These are phyloP conservation scores for Madurella fahalii DNA, from an alignment of 2,329 filamentous ascomycete genomes.

Conservation along the genomic window DNA sequence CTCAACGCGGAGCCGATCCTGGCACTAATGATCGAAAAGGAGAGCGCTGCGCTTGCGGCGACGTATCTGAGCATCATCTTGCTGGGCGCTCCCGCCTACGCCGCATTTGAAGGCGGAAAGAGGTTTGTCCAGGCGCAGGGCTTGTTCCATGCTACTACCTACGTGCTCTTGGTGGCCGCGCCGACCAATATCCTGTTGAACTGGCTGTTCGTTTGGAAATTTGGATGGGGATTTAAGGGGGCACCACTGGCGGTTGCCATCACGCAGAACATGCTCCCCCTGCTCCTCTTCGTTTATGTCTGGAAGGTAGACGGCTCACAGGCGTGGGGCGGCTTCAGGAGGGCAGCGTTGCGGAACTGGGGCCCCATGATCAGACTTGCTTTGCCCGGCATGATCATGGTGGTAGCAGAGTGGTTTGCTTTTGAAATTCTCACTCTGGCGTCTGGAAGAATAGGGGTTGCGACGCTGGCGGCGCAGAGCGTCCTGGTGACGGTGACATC, in stretches of 20 bases:
- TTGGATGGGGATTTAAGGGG: constrained; percentile 66
- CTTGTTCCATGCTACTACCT: constrained; percentile 74
- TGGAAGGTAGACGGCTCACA: constrained; percentile 65
- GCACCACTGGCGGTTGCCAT: constrained; percentile 74
- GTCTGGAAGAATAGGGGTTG: constrained; percentile 72
- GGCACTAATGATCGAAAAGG: constrained; percentile 59
- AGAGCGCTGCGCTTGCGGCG: constrained; percentile 68
- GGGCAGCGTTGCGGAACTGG: constrained; percentile 69
- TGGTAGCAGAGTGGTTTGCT: constrained; percentile 87
- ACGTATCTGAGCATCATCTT: constrained; percentile 68
- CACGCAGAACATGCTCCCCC: constrained; percentile 69
- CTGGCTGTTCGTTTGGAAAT: constrained; percentile 72
- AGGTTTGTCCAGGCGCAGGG: constrained; percentile 80
- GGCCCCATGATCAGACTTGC: constrained; percentile 81
- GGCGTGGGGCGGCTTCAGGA: constrained; percentile 79
- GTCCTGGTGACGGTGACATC: constrained; percentile 74
- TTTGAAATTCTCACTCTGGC: constrained; percentile 90
- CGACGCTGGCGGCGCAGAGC: constrained; percentile 81
- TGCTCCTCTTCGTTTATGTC: constrained; percentile 71
- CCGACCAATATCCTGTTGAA: constrained; percentile 75
- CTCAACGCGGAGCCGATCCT: constrained; percentile 63
- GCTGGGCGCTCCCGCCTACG: constrained; percentile 69
- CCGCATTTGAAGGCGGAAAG: constrained; percentile 71
- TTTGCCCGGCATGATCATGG: constrained; percentile 86
- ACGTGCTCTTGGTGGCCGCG: constrained; percentile 70